Base-by-base conservation (phyloP, 1,284 basidiomycete genomes). In the Kalmanozyma brasiliensis region DNA sequence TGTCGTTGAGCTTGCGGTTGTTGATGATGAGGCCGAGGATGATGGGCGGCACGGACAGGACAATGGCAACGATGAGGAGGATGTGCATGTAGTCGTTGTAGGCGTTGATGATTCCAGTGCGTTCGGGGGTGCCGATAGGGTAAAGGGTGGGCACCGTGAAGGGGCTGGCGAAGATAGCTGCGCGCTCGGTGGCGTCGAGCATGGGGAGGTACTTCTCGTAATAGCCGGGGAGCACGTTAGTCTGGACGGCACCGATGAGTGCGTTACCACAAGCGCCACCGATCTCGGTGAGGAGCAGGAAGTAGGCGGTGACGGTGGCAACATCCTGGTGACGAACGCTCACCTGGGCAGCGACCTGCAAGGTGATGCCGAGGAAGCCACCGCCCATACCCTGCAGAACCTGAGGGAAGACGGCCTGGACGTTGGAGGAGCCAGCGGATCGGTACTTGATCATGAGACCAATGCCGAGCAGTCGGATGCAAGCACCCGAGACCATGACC, bases 401-500 rank as follows among this genome's bases (percentile, higher is more conserved):
- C 58, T 82, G 80, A 6, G 74, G 75, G 47, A 78, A 56, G 36
- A 82, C 78, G 3, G 77, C 71, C 49, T 79, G 78, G n/a, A 69
- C 57, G 22, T 65, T 79, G 17, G 71, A 63, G 6, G 79, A 73
- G 26, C 37, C 49, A 24, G 52, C 37, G 19, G 55, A 41, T 19
- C 80, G 77, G 67, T 77, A 82, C 36, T 65, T 62, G 60, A 82
- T 73, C 77, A 81, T 79, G 26, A 82, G 73, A 11, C 80, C 80
- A 32, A 77, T 68, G 17, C 79, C 79, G 23, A 82, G 44, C 48
- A 78, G 52, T 8, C 80, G 76, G 23, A 82, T 70, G 36, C 36
- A 48, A 20, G 75, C 58, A 22, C 79, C 80, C 11, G 49, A 38
- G 26, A 80, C 52, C 17, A 80, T 33, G 14, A 69, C 20, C 66